Evolutionary conservation across 2,329 filamentous ascomycete species (phyloP), one percentile per base, ranked within the genome.

Genomic region (Didymellaceae sp.): DNA sequence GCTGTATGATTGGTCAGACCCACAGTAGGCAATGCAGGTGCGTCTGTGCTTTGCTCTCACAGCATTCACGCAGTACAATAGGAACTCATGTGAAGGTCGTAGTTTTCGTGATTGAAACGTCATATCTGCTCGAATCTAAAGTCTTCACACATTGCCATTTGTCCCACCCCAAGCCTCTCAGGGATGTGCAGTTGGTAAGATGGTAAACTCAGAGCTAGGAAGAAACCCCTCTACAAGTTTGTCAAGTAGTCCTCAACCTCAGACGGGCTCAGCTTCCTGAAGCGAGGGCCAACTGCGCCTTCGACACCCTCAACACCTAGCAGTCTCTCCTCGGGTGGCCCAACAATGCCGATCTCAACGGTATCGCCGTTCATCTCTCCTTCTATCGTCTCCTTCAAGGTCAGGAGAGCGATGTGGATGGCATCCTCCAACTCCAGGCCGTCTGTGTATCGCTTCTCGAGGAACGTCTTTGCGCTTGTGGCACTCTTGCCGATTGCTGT

Each of bases 221-320:
- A 13, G 21, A 24, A 25, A 28, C 34, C 21, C 32, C 46, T 59
- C 86, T 83, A 97, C 84, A 99, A 86, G 84, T 96, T 97, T 75
- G 94, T 97, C 76, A 99, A 80, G 80, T 99, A 99, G 77, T 99
- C 94, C 81, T 99, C 94, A 71, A 99, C 97, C 80, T 99, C 94
- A 78, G 96, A 91, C 70, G 96, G 91, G 68, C 85, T 96, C 76
- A 99, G 80, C 83, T 96, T 96, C 77, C 91, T 85, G 85, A 96
- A 96, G 58, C 91, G 85, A 51, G 91, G 91, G 34, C 91, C 91
- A 62, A 86, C 84, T 16, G 90, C 89, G 56, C 89, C 90, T 68
- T 93, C 88, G 9, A 95, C 90, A 54, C 91, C 91, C 75, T 96
- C 91, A 56, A 91, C 89, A 40, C 94, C 94, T 54, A 99, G 84